These are phyloP conservation scores for Eucalyptus shirleyi DNA, from an alignment of 345 rosid species.

Conservation along the genomic window DNA sequence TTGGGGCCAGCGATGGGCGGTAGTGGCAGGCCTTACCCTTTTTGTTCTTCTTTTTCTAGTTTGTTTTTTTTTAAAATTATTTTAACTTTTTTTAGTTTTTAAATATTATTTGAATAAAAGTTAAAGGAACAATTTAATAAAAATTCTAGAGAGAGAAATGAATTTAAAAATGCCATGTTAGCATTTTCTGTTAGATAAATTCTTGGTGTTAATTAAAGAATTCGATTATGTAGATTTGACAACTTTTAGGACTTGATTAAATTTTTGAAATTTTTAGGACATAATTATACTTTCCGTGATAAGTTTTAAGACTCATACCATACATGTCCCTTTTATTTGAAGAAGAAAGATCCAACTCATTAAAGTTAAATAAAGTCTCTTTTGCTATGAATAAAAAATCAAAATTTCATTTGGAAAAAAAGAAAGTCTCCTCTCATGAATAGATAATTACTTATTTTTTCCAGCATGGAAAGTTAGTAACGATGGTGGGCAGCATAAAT, in stretches of 20 bases:
- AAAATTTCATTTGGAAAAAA: not conserved
- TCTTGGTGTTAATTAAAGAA: too few relatives aligned
- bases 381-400: accelerated
- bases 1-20: accelerated
- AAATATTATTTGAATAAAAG: too few relatives aligned
- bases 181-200: accelerated
- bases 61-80: too few relatives aligned
- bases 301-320: accelerated
- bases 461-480: not conserved
- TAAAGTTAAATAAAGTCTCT: not conserved
- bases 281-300: accelerated
- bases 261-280: accelerated
- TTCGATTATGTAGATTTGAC: accelerated
- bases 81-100: too few relatives aligned
- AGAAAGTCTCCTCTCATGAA: not conserved
- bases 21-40: accelerated
- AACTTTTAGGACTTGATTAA: accelerated
- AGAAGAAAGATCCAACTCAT: not conserved
- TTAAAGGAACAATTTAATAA: too few relatives aligned
- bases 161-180: accelerated
- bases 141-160: too few relatives aligned
- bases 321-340: not conserved
- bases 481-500: too few relatives aligned
- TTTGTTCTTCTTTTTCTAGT: too few relatives aligned
- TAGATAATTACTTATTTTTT: not conserved